These are phyloP conservation scores for Paramecium biaurelia DNA, from an alignment of 73 alveolate species.

Conservation along the genomic window DNA sequence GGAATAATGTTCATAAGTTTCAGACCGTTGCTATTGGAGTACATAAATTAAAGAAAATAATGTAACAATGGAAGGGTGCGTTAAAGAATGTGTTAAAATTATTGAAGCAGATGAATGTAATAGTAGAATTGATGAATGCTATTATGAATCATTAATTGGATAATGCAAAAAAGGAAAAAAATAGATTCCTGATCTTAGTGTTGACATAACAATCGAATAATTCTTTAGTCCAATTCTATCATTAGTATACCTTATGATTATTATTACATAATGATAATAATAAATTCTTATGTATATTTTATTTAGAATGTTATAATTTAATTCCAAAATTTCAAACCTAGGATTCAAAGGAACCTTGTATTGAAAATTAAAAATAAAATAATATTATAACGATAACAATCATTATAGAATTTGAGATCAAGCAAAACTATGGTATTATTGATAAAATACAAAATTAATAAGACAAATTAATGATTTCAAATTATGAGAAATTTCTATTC, in stretches of 20 bases:
- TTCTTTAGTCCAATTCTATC: not conserved
- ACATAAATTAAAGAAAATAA: not conserved
- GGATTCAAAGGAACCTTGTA: too few relatives aligned
- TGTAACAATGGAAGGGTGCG: not conserved
- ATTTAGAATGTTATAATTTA: not conserved
- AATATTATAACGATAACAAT: too few relatives aligned
- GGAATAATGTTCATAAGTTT: not conserved
- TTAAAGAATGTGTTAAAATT: not conserved
- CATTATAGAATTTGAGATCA: too few relatives aligned
- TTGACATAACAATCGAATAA: not conserved
- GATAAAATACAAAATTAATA: too few relatives aligned
- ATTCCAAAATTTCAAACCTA: too few relatives aligned
- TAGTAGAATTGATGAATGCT: constrained; percentile 24
- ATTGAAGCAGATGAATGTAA: constrained; percentile 29
- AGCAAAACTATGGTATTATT: too few relatives aligned
- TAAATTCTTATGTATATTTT: not conserved
- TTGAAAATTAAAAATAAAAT: too few relatives aligned
- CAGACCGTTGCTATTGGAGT: constrained; percentile 38
- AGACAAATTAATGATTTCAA: too few relatives aligned
- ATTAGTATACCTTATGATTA: not conserved
- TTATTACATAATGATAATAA: not conserved
- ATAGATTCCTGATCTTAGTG: not conserved
- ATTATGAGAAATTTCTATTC: too few relatives aligned
- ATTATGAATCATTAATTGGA: not conserved
- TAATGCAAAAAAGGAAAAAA: not conserved